Percentiles rank a stretch among this genome's conserved stretches.
phyloP scores from a whole-genome alignment of 2,329 filamentous ascomycete species.

The Cercospora nicotianae region DNA sequence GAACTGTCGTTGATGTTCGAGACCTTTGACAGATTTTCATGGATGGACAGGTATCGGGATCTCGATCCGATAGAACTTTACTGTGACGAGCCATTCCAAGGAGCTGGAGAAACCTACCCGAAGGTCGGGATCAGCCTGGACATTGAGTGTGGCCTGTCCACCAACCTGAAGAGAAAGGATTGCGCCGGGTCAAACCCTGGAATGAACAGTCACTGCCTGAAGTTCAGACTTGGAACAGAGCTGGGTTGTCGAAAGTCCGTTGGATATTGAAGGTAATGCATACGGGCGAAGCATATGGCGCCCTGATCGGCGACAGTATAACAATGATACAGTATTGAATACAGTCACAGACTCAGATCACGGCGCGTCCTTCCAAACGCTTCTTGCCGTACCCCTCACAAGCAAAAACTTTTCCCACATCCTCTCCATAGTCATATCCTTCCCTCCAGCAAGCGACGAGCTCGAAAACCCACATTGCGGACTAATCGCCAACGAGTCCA shows the following conservation, averaged over 20 bases:
- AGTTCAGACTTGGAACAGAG: not conserved
- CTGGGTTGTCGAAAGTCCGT: not conserved
- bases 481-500: constrained; percentile 34
- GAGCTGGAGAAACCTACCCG: not conserved
- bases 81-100: not conserved
- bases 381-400: constrained; percentile 31
- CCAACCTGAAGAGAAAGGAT: not conserved
- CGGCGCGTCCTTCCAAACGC: constrained; percentile 27
- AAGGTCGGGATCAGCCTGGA: not conserved
- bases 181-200: not conserved
- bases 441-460: constrained; percentile 32
- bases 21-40: not conserved
- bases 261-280: not conserved
- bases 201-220: not conserved
- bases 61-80: not conserved
- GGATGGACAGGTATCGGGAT: not conserved
- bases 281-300: not conserved
- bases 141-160: not conserved
- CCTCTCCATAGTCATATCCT: constrained; percentile 35
- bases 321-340: too few species aligned
- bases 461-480: constrained; percentile 39
- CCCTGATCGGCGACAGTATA: not conserved
- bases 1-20: not conserved
- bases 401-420: constrained; percentile 38
- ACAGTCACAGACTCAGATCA: not conserved